Evolutionary conservation across 2,329 filamentous ascomycete genomes (phyloP), one percentile per base, ranked within the genome.

Genomic region (Diaporthe citriasiana): DNA sequence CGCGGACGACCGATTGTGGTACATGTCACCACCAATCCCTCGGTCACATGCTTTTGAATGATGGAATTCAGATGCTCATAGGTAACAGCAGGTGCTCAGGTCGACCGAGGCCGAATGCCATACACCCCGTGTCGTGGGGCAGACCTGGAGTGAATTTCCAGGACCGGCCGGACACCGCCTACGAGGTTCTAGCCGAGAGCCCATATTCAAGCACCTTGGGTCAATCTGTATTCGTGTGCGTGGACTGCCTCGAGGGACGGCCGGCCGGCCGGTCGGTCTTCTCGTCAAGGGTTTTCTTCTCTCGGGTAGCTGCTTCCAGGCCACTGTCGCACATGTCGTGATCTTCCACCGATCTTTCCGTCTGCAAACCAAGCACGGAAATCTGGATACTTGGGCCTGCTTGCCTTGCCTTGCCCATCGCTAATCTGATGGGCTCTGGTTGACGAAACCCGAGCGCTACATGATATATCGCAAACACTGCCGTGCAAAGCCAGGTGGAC

Each of bases 401-500:
- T 50, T 51, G 69, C 45, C 56, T 33, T 30, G 47, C 66, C 35
- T 56, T 45, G 47, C n/a, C 38, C 15, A 45, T 59, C 42, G 33
- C 42, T 40, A 51, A 45, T 38, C 45, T 9, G 59, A 47, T n/a
- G 35, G 56, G 33, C 10, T 50, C 19, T 60, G 57, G 19, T 42
- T 25, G 25, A 51, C 30, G 38, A 5, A 65, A 60, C 57, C 57
- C 42, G 30, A 13, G 60, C 45, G 15, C 27, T 17, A 42, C 45
- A 50, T 53, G 57, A 22, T 71, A 51, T 71, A 63, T 63, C 69
- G 56, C 69, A 71, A 38, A 63, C 69, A 53, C 17, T 33, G 30
- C 33, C 33, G 33, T 63, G 56, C n/a, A 47, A 35, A 51, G 69
- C n/a, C 17, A 40, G 45, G 33, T 27, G 45, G 35, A 40, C 45